Evolutionary conservation across 2,329 filamentous ascomycete species (phyloP), one percentile per base, ranked within the genome.

Genomic region (Fusarium staphyleae): DNA sequence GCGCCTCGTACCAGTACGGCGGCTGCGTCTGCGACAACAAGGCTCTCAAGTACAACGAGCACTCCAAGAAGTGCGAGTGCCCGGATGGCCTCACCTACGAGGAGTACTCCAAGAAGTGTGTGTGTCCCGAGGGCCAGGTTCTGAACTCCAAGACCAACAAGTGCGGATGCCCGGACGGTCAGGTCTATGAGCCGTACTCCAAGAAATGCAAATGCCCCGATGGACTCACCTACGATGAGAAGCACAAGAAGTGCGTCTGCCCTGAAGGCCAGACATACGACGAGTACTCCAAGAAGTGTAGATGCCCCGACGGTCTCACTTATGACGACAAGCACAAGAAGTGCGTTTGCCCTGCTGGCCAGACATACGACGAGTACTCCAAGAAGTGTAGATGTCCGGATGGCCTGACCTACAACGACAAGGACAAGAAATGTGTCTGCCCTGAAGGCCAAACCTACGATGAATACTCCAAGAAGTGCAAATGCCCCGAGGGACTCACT

Each of bases 251-350:
- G 42, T 57, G 55, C 35, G 26, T 37, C 3, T 57, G 51, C n/a
- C 5, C 24, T 1, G 1, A 35, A 12, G 55, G 52, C 9, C 55
- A 57, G 13, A 30, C 22, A 22, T 57, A 35, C 18, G 24, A 58
- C 16, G 46, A 52, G 33, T 12, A 42, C 2, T 1, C 13, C 3
- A 13, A 40, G 19, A 42, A 52, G 37, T 62, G 60, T 10, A 39
- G 43, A 3, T 62, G 60, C 55, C 51, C 58, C 13, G 3, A 11
- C 14, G 60, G 60, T 13, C 59, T 57, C 41, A 14, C 39, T 22
- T 24, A 16, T 12, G 45, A 48, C 15, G 1, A 35, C 1, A 37
- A 62, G 37, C 50, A 62, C 8, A 50, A 49, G 5, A 48, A 55
- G 30, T 61, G 58, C 39, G 4, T 36, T 11, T 58, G 55, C 24